Percentiles rank a stretch among this genome's conserved stretches.
Conservation (phyloP, 495 filamentous ascomycete genomes). For the Penicillium desertorum region DNA sequence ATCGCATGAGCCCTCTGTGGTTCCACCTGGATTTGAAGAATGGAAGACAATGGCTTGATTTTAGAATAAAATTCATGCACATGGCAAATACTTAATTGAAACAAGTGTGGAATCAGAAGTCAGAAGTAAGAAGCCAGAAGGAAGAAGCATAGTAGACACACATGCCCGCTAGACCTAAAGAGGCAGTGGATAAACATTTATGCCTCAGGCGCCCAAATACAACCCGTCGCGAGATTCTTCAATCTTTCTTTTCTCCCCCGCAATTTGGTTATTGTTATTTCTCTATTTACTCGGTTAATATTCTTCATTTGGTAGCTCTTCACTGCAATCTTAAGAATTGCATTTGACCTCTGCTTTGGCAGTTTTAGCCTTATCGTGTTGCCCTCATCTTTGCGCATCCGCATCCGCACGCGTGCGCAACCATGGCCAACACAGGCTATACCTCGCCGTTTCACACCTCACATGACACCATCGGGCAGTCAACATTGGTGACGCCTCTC, state of each 20-base stretch:
- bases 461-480: slow-evolving; percentile 49
- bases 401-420: slow-evolving; percentile 26
- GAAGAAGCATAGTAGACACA: background rate
- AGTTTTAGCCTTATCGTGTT: background rate
- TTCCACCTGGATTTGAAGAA: slow-evolving; percentile 29
- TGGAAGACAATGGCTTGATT: slow-evolving; percentile 22
- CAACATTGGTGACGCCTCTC: slow-evolving; percentile 42
- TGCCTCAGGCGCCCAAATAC: slow-evolving; percentile 20
- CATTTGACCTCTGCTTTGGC: slow-evolving; percentile 3
- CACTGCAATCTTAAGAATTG: background rate
- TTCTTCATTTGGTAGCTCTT: background rate
- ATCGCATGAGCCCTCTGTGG: slow-evolving; percentile 20
- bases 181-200: slow-evolving; percentile 30
- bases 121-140: background rate
- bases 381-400: slow-evolving; percentile 13
- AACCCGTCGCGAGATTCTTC: slow-evolving; percentile 13
- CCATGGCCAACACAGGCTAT: slow-evolving; percentile 39
- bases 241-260: slow-evolving; percentile 8
- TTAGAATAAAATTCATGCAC: background rate
- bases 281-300: background rate
- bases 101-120: background rate
- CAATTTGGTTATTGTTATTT: slow-evolving; percentile 25
- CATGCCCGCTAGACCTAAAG: slow-evolving; percentile 22
- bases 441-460: slow-evolving; percentile 44
- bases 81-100: background rate